phyloP scores from a whole-genome alignment of 2,329 filamentous ascomycete species.

The Chalara sp. region DNA sequence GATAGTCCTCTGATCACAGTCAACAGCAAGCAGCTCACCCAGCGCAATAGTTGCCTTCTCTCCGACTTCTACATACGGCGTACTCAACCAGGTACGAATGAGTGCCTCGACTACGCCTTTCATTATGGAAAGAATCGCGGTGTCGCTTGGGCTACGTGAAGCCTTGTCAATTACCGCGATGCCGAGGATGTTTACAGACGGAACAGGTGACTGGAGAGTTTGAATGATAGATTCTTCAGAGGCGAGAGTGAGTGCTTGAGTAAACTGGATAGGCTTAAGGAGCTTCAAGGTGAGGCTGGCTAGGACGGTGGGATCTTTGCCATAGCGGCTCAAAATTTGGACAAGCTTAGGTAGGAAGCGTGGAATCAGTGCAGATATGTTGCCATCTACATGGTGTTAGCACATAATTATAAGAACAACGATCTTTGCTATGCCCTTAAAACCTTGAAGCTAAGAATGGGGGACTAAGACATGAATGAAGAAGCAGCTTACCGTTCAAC shows the following conservation, averaged over 20 bases:
- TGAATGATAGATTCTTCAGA: slow-evolving; percentile 43
- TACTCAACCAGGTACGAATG: slow-evolving; percentile 45
- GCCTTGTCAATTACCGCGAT: slow-evolving; percentile 52
- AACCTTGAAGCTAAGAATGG: neutral
- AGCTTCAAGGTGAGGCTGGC: slow-evolving; percentile 50
- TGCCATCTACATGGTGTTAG: slow-evolving; percentile 34
- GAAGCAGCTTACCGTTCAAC: slow-evolving; percentile 38
- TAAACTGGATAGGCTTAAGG: slow-evolving; percentile 45
- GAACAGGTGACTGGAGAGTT: slow-evolving; percentile 46
- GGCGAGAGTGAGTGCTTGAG: slow-evolving; percentile 43
- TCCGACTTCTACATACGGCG: slow-evolving; percentile 47
- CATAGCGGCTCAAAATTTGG: slow-evolving; percentile 43
- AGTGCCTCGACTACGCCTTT: slow-evolving; percentile 41
- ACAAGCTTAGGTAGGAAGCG: slow-evolving; percentile 47
- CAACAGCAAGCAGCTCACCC: slow-evolving; percentile 47
- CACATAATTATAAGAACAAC: neutral
- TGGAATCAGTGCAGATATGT: slow-evolving; percentile 44
- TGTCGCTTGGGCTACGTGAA: slow-evolving; percentile 38
- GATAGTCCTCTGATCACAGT: slow-evolving; percentile 37
- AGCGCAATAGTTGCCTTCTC: slow-evolving; percentile 45
- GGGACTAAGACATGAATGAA: neutral
- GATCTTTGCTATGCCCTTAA: neutral
- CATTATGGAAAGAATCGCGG: slow-evolving; percentile 43
- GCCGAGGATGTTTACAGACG: slow-evolving; percentile 51
- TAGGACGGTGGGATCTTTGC: slow-evolving; percentile 43